Conservation (phyloP, 2,329 filamentous ascomycete genomes). For the Colletotrichum shisoi region DNA sequence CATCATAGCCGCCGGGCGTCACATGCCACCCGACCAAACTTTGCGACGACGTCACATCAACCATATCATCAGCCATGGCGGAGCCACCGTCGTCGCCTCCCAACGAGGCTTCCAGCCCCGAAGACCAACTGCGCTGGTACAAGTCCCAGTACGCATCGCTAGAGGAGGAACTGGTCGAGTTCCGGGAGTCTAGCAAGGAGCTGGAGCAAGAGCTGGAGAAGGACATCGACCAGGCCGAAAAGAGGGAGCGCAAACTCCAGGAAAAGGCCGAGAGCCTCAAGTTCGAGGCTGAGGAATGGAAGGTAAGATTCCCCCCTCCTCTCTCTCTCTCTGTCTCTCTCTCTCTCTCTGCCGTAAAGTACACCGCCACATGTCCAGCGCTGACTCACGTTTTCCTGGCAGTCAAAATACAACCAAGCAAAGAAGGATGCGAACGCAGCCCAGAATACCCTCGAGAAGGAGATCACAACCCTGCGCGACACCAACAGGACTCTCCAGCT, state of each 20-base stretch:
- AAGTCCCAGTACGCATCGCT: conserved; percentile 94
- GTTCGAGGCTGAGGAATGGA: conserved; percentile 98
- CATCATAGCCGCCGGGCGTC: conserved; percentile 20
- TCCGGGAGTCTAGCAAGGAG: conserved; percentile 91
- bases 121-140: conserved; percentile 90
- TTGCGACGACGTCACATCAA: conserved; percentile 22
- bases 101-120: conserved; percentile 61
- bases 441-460: conserved; percentile 89
- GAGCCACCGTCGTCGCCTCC: conserved; percentile 71
- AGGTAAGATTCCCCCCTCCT: conserved; percentile 59
- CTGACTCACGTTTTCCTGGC: conserved; percentile 38
- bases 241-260: conserved; percentile 83
- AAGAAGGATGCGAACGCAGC: conserved; percentile 86
- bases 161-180: conserved; percentile 89
- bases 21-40: conserved; percentile 29
- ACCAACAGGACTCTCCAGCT: conserved; percentile 81
- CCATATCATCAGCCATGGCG: conserved; percentile 54
- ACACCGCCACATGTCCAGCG: not conserved
- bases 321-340: not conserved
- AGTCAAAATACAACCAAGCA: conserved; percentile 96
- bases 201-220: conserved; percentile 94
- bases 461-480: conserved; percentile 91
- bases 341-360: not conserved
- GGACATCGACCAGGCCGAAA: conserved; percentile 94
- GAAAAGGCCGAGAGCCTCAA: conserved; percentile 84